Percentiles rank a stretch among this genome's conserved stretches.
Conservation (phyloP, 1,284 basidiomycete genomes). For the Microstroma glucosiphilum region DNA sequence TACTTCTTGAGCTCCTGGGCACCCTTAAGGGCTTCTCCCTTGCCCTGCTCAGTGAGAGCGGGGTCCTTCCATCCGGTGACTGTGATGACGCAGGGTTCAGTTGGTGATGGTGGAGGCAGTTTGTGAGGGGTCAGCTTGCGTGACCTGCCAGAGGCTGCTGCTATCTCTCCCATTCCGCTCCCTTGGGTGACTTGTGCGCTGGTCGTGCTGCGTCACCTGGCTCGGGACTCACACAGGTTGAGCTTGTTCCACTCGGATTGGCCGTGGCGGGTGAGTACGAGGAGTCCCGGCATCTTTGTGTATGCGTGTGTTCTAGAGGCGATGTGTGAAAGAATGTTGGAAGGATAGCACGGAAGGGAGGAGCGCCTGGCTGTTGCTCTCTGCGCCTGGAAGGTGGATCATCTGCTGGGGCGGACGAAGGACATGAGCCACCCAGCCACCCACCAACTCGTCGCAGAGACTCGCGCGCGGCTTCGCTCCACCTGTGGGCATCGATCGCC, state of each 20-base stretch:
- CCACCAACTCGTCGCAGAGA: too few relatives aligned
- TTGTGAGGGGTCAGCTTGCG: not conserved
- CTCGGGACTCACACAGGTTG: constrained; percentile 26
- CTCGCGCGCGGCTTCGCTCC: too few relatives aligned
- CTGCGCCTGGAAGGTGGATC: too few relatives aligned
- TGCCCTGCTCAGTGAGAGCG: constrained; percentile 47
- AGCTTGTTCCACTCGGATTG: constrained; percentile 52
- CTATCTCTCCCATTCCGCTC: not conserved
- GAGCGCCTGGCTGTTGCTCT: too few relatives aligned
- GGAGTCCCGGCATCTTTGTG: constrained; percentile 24
- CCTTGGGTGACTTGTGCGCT: not conserved
- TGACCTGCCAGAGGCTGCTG: too few relatives aligned
- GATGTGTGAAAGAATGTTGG: too few relatives aligned
- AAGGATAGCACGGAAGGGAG: too few relatives aligned
- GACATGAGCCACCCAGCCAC: too few relatives aligned
- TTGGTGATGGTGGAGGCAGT: not conserved
- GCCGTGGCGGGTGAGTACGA: constrained; percentile 50
- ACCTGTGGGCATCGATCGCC: too few relatives aligned
- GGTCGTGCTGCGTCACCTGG: not conserved
- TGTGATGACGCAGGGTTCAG: not conserved
- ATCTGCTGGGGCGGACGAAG: too few relatives aligned
- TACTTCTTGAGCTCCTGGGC: constrained; percentile 46
- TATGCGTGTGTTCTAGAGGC: not conserved
- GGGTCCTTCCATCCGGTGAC: constrained; percentile 49
- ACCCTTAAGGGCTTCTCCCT: constrained; percentile 47